A percentile compares a stretch with the other conserved stretches of the same genome.
These are phyloP conservation scores for Neostapfia colusana DNA, from an alignment of 176 grass and related monocot genomes.

Conservation along the genomic window DNA sequence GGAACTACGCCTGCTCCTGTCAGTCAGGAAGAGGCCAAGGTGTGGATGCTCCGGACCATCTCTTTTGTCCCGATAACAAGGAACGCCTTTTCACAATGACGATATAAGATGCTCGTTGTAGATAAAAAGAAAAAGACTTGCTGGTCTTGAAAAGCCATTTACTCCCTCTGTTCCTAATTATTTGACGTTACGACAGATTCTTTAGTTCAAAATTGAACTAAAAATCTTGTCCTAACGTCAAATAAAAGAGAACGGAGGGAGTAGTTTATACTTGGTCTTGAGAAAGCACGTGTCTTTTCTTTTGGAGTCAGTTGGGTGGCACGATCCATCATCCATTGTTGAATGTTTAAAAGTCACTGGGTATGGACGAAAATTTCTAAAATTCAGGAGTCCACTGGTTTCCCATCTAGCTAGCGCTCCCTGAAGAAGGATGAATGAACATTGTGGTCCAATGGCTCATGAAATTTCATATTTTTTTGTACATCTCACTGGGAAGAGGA, in stretches of 20 bases:
- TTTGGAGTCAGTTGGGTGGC: neutral
- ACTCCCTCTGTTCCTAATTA: too few species aligned
- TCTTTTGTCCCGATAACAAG: too few species aligned
- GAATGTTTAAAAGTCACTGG: neutral
- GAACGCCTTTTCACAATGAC: too few species aligned
- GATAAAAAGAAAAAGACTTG: too few species aligned
- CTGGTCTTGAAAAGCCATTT: too few species aligned
- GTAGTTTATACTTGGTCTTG: neutral
- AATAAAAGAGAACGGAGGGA: neutral
- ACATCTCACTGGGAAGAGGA: neutral
- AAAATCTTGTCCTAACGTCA: too few species aligned
- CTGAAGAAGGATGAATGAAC: neutral
- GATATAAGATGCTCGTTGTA: too few species aligned
- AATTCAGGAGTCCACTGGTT: neutral
- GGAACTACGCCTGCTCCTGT: neutral
- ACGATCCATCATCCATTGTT: neutral
- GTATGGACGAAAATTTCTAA: neutral
- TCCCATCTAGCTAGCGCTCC: neutral
- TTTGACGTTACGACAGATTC: too few species aligned
- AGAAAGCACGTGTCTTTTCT: neutral
- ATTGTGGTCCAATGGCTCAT: neutral
- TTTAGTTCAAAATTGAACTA: too few species aligned
- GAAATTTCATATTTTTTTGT: constrained; percentile 16
- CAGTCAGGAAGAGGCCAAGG: constrained; percentile 10
- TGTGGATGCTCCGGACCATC: constrained; percentile 10